These are phyloP conservation scores for Rickenella mellea DNA, from an alignment of 768 basidiomycete species.

Conservation along the genomic window DNA sequence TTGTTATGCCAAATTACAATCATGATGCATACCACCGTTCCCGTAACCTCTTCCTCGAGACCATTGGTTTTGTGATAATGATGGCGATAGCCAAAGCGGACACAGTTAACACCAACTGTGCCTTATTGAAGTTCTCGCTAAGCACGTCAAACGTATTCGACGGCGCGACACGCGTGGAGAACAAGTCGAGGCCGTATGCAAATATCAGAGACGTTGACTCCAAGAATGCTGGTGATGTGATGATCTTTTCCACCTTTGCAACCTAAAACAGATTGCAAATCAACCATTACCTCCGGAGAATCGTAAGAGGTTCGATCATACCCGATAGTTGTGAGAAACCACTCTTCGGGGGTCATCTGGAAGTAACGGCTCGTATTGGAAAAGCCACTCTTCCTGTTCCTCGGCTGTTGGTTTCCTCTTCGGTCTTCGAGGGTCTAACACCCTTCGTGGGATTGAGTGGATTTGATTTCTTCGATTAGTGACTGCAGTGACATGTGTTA, in stretches of 20 bases:
- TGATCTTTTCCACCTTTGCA: slow-evolving; percentile 53
- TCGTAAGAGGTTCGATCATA: slow-evolving; percentile 9
- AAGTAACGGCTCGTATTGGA: slow-evolving; percentile 77
- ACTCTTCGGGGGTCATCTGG: slow-evolving; percentile 55
- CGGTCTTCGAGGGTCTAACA: slow-evolving; percentile 81
- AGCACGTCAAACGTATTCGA: slow-evolving; percentile 90
- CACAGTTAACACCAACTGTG: slow-evolving; percentile 79
- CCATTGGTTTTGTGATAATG: slow-evolving; percentile 74
- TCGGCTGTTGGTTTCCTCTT: slow-evolving; percentile 61
- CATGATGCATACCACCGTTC: slow-evolving; percentile 81
- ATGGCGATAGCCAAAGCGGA: slow-evolving; percentile 66
- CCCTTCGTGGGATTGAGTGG: slow-evolving; percentile 57
- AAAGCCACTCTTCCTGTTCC: slow-evolving; percentile 79
- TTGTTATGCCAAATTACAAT: too few relatives aligned
- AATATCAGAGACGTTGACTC: slow-evolving; percentile 91
- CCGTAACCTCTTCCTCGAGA: slow-evolving; percentile 51
- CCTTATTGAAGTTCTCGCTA: slow-evolving; percentile 88
- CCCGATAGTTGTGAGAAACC: slow-evolving; percentile 48
- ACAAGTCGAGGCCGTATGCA: slow-evolving; percentile 82
- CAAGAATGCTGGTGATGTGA: slow-evolving; percentile 75
- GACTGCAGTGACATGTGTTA: slow-evolving; percentile 33
- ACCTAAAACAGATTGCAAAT: slow-evolving; percentile 37
- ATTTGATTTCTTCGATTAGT: slow-evolving; percentile 70
- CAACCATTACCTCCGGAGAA: background rate
- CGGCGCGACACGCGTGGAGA: slow-evolving; percentile 76